Conservation (phyloP, 164 flowering plant genomes). For the Annona cherimola region DNA sequence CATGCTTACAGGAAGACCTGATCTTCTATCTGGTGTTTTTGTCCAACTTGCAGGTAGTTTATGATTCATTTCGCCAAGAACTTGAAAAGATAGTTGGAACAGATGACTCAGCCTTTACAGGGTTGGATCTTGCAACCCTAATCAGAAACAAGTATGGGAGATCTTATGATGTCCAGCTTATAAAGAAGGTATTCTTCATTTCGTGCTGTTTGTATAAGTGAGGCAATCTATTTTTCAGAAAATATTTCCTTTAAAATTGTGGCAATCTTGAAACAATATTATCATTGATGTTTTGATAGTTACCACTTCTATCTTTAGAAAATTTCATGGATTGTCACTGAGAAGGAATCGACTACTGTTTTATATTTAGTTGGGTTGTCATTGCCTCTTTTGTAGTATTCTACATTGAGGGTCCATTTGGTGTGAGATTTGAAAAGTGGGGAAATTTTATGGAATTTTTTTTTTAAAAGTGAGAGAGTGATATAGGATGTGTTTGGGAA, state of each 20-base stretch:
- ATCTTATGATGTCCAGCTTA: slow-evolving; percentile 91
- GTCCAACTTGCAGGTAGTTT: slow-evolving; percentile 38
- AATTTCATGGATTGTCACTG: not conserved
- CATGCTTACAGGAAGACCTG: not conserved
- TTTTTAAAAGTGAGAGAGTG: no score
- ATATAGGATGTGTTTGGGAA: no score
- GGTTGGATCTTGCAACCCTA: slow-evolving; percentile 87
- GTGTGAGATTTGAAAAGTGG: no score
- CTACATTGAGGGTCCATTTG: not conserved
- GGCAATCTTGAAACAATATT: no score
- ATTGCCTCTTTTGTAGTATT: not conserved
- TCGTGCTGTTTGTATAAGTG: not conserved
- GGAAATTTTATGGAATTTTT: no score
- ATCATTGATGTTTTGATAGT: not conserved
- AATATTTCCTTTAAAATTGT: not conserved
- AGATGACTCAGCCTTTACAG: slow-evolving; percentile 83
- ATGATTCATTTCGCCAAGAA: slow-evolving; percentile 52
- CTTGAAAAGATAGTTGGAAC: slow-evolving; percentile 76
- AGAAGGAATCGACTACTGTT: not conserved
- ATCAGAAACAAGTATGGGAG: slow-evolving; percentile 88
- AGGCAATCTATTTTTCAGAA: not conserved
- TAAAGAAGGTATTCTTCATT: slow-evolving; percentile 64
- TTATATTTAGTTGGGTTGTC: not conserved
- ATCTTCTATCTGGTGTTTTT: not conserved
- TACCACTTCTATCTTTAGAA: not conserved